Percentiles rank a stretch among this genome's conserved stretches.
Conservation (phyloP, 129 eudicot genomes). For the Tagetes erecta region DNA sequence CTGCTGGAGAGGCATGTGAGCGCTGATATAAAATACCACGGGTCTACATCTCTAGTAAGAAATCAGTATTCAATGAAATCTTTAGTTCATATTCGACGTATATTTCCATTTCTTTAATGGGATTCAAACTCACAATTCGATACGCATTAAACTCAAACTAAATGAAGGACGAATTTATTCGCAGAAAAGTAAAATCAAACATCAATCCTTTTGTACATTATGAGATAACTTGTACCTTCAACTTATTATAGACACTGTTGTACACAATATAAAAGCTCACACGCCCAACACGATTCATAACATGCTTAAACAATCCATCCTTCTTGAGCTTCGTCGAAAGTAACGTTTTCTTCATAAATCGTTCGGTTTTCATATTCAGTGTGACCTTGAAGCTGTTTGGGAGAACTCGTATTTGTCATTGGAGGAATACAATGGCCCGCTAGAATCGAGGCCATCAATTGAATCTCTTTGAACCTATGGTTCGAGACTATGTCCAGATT, state of each 20-base stretch:
- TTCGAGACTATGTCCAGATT: conserved; percentile 30
- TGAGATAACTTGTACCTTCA: conserved; percentile 15
- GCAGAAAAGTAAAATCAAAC: conserved; percentile 8
- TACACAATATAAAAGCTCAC: conserved; percentile 1
- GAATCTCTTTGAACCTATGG: conserved; percentile 36
- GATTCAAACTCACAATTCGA: neutral
- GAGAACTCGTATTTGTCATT: conserved; percentile 28
- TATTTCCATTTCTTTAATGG: neutral
- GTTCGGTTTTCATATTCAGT: conserved; percentile 5
- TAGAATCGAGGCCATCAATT: conserved; percentile 45
- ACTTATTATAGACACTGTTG: conserved; percentile 24
- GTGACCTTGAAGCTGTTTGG: conserved; percentile 34
- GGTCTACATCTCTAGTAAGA: conserved; percentile 22
- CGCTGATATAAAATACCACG: conserved; percentile 34
- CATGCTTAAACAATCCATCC: conserved; percentile 25
- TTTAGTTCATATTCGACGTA: conserved; percentile 5
- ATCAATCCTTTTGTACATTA: conserved; percentile 32
- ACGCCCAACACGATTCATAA: conserved; percentile 9
- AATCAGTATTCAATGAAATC: conserved; percentile 8
- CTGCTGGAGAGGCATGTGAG: conserved; percentile 55
- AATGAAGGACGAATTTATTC: conserved; percentile 20
- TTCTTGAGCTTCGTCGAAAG: conserved; percentile 22
- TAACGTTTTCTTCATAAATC: neutral
- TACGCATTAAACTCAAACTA: neutral
- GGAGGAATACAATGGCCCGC: conserved; percentile 45